A percentile compares a stretch with the other conserved stretches of the same genome.
phyloP scores from a whole-genome alignment of 345 rosid species.

The Murraya koenigii region DNA sequence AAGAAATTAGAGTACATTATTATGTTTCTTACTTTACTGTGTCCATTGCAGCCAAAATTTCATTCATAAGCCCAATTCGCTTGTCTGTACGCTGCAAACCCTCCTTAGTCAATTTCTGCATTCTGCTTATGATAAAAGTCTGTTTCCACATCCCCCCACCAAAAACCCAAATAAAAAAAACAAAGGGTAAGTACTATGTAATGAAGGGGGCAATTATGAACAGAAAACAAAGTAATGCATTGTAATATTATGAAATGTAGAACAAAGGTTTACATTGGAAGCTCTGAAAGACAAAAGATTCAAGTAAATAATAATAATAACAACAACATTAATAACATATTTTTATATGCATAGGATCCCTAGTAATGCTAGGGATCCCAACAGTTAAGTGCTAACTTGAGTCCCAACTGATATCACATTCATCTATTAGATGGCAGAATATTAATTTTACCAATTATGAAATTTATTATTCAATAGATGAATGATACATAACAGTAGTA shows the following conservation, averaged over 20 bases:
- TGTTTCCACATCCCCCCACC: constrained; percentile 23
- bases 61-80: constrained; percentile 98
- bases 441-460: too few relatives aligned
- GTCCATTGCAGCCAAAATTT: constrained; percentile 98
- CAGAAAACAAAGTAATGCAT: background rate
- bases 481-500: too few relatives aligned
- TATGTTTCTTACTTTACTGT: constrained; percentile 76
- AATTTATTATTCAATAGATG: too few relatives aligned
- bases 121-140: constrained; percentile 88
- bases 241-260: background rate
- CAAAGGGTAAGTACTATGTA: background rate
- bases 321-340: background rate
- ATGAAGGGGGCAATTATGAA: background rate
- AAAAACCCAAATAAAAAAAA: background rate
- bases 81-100: constrained; percentile 97
- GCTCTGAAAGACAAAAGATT: background rate
- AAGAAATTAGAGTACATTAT: background rate
- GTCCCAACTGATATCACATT: too few relatives aligned
- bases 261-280: background rate
- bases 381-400: too few relatives aligned
- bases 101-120: constrained; percentile 87
- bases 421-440: too few relatives aligned
- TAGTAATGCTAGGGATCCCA: too few relatives aligned
- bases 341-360: background rate
- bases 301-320: background rate